Conservation (phyloP, 1,284 basidiomycete species). For the Boletus sp. region DNA sequence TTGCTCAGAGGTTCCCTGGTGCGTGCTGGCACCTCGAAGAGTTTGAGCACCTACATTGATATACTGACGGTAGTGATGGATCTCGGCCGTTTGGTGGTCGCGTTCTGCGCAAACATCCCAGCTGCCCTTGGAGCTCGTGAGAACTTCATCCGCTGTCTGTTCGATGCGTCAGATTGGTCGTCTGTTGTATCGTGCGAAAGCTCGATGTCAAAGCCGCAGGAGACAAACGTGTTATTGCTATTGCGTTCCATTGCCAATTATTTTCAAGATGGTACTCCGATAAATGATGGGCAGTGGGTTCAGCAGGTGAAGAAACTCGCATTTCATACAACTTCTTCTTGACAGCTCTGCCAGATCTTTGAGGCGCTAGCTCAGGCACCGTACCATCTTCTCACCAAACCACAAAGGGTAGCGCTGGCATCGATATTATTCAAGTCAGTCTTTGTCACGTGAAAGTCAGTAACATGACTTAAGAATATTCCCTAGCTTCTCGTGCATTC, state of each 20-base stretch:
- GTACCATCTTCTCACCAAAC: slow-evolving; percentile 59
- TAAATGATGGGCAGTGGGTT: slow-evolving; percentile 48
- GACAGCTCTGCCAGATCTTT: slow-evolving; percentile 45
- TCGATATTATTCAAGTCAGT: slow-evolving; percentile 81
- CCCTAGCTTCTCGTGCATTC: slow-evolving; percentile 59
- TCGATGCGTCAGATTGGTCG: slow-evolving; percentile 69
- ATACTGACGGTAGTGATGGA: slow-evolving; percentile 68
- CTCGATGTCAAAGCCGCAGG: slow-evolving; percentile 63
- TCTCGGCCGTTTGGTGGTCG: slow-evolving; percentile 75
- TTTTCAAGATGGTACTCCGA: slow-evolving; percentile 52
- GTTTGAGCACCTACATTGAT: background rate
- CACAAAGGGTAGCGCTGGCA: slow-evolving; percentile 68
- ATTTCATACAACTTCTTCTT: slow-evolving; percentile 1
- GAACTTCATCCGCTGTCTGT: slow-evolving; percentile 57
- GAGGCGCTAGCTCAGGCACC: slow-evolving; percentile 47
- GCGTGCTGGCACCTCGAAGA: slow-evolving; percentile 18
- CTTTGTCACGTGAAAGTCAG: background rate
- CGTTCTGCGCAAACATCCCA: slow-evolving; percentile 55
- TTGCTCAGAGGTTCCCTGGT: slow-evolving; percentile 81
- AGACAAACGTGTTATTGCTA: slow-evolving; percentile 85
- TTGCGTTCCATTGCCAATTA: slow-evolving; percentile 81
- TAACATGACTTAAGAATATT: slow-evolving; percentile 9
- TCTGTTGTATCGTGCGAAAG: slow-evolving; percentile 43
- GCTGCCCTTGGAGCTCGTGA: slow-evolving; percentile 44
- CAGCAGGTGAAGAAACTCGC: slow-evolving; percentile 40